Percentiles rank a stretch among this genome's conserved stretches.
phyloP scores from a whole-genome alignment of 2,329 filamentous ascomycete genomes.

The Dryadomyces quercivorus region DNA sequence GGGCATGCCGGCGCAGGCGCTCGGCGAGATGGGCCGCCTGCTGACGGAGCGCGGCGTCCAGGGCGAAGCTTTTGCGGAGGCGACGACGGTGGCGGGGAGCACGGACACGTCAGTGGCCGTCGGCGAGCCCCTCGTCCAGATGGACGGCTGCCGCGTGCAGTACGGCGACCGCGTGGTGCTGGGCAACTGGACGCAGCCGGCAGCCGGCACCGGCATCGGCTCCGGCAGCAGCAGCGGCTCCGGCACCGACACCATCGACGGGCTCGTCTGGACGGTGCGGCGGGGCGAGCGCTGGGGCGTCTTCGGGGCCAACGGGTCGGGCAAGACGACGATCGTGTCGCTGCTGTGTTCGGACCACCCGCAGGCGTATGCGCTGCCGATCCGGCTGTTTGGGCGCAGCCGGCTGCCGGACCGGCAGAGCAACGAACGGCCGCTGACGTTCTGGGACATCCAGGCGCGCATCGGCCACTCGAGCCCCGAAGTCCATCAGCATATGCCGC shows the following conservation, averaged over 20 bases:
- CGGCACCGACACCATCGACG: slow-evolving; percentile 37
- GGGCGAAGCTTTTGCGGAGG: slow-evolving; percentile 23
- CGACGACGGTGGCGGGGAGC: background rate
- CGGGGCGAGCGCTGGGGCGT: slow-evolving; percentile 83
- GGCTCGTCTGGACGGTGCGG: slow-evolving; percentile 72
- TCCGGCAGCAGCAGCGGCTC: no score
- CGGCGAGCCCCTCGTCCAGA: slow-evolving; percentile 65
- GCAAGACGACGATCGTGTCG: slow-evolving; percentile 89
- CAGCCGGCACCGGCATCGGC: slow-evolving; percentile 31
- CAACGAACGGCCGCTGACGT: slow-evolving; percentile 57
- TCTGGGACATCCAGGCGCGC: slow-evolving; percentile 83
- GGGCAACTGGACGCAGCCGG: slow-evolving; percentile 64
- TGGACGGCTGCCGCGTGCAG: slow-evolving; percentile 70
- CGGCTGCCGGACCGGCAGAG: slow-evolving; percentile 57
- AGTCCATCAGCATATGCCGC: slow-evolving; percentile 86
- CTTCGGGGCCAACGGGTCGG: slow-evolving; percentile 87
- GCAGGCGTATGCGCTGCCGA: slow-evolving; percentile 79
- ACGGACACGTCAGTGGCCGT: no score
- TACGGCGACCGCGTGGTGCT: slow-evolving; percentile 71
- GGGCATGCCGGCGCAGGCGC: slow-evolving; percentile 32
- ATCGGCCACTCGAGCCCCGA: slow-evolving; percentile 93
- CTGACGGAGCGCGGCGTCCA: slow-evolving; percentile 28
- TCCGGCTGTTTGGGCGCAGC: slow-evolving; percentile 73
- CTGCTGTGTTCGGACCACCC: slow-evolving; percentile 93
- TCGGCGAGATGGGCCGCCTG: slow-evolving; percentile 37